Conservation (phyloP, 768 basidiomycete genomes). For the Gautieria morchelliformis region DNA sequence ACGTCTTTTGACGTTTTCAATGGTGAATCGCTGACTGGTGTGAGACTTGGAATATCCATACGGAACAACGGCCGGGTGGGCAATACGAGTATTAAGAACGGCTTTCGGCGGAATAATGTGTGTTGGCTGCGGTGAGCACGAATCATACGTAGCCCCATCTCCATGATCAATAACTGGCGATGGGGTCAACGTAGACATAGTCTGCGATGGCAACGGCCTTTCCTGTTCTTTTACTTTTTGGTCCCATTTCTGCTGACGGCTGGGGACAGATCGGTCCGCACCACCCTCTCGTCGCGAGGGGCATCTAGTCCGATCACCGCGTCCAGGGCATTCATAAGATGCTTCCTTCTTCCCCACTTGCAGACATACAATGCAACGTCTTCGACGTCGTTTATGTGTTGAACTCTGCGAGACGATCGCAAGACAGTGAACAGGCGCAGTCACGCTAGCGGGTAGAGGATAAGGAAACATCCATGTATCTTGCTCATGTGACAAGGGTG, state of each 20-base stretch:
- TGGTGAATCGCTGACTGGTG: background rate
- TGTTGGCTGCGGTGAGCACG: no score
- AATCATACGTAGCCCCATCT: background rate
- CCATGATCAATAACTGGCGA: background rate
- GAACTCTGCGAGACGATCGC: background rate
- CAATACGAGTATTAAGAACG: background rate
- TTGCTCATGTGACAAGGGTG: background rate
- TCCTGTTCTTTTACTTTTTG: background rate
- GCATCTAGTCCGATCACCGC: conserved; percentile 5
- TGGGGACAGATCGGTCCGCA: background rate
- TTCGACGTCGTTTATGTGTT: background rate
- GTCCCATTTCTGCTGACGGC: background rate
- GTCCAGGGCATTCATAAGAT: conserved; percentile 5
- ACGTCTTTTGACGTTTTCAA: background rate
- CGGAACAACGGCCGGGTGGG: background rate
- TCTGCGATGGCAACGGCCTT: background rate
- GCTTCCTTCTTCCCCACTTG: background rate
- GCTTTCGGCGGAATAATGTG: background rate
- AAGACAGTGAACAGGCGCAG: background rate
- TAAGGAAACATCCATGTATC: background rate
- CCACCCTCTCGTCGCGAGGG: background rate
- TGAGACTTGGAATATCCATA: background rate
- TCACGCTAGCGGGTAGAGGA: background rate
- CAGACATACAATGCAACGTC: conserved; percentile 6
- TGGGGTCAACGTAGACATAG: background rate